These are phyloP conservation scores for Wickerhamia fluorescens DNA, from an alignment of 805 yeast species.

Conservation along the genomic window DNA sequence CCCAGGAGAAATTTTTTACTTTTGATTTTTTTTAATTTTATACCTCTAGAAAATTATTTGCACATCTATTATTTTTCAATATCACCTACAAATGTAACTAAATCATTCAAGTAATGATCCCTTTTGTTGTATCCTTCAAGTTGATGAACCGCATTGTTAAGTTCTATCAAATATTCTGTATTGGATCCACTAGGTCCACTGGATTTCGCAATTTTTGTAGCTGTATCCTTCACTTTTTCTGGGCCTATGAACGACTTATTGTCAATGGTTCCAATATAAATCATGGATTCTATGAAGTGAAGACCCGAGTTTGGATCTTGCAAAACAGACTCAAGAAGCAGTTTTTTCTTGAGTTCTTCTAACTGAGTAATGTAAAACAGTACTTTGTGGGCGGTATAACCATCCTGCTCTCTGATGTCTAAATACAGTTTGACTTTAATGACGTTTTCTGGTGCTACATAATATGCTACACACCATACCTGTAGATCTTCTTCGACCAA, in stretches of 20 bases:
- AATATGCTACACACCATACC: slow-evolving; percentile 81
- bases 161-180: slow-evolving; percentile 54
- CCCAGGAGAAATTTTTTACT: slow-evolving; percentile 33
- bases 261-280: slow-evolving; percentile 77
- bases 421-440: slow-evolving; percentile 57
- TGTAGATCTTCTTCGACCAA: slow-evolving; percentile 38
- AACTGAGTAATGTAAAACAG: slow-evolving; percentile 46
- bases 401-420: slow-evolving; percentile 83
- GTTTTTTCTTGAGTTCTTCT: slow-evolving; percentile 5
- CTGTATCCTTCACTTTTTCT: slow-evolving; percentile 53
- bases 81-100: slow-evolving; percentile 8
- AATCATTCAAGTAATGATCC: slow-evolving; percentile 32
- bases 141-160: slow-evolving; percentile 40
- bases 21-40: not conserved
- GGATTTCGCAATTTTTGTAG: slow-evolving; percentile 47
- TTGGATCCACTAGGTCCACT: slow-evolving; percentile 82
- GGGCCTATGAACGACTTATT: slow-evolving; percentile 86
- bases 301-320: slow-evolving; percentile 28
- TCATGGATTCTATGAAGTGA: slow-evolving; percentile 45
- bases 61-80: not conserved
- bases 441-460: slow-evolving; percentile 60
- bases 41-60: no score
- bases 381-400: slow-evolving; percentile 66
- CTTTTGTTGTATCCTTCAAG: slow-evolving; percentile 14
- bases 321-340: not conserved